Percentiles rank a stretch among this genome's conserved stretches.
These are phyloP conservation scores for Symbiodinium natans DNA, from an alignment of 73 alveolate genomes.

Conservation along the genomic window DNA sequence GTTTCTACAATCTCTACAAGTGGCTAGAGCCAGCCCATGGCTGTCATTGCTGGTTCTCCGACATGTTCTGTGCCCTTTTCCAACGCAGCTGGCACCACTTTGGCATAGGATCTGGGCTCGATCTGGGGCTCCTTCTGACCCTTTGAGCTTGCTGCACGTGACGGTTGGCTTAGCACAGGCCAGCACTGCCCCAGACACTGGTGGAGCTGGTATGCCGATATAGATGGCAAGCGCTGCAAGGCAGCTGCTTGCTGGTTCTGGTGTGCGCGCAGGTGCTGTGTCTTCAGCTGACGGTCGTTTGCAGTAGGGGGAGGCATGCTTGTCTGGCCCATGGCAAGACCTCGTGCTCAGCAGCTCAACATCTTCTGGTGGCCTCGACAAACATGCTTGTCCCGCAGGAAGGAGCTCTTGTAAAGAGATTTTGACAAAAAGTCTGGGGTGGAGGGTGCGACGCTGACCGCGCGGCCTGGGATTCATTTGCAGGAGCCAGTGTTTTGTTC, in stretches of 20 bases:
- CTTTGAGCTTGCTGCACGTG: neutral
- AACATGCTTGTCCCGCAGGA: too few species aligned
- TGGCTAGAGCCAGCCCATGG: neutral
- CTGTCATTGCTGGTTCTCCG: too few species aligned
- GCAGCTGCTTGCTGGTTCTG: conserved; percentile 18
- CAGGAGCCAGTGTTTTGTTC: too few species aligned
- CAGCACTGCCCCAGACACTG: conserved; percentile 11
- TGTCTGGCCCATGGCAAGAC: neutral
- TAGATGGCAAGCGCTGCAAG: conserved; percentile 19
- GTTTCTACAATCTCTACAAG: too few species aligned
- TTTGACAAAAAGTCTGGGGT: too few species aligned
- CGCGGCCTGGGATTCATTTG: too few species aligned
- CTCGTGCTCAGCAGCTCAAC: too few species aligned
- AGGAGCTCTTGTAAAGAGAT: too few species aligned
- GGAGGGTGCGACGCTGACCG: too few species aligned
- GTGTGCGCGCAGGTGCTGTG: conserved; percentile 7
- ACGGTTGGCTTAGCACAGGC: conserved; percentile 8
- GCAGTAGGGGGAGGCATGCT: neutral
- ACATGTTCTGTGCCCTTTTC: too few species aligned
- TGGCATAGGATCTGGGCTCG: neutral
- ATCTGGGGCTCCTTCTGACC: neutral
- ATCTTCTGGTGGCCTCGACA: too few species aligned
- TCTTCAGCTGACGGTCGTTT: conserved; percentile 3
- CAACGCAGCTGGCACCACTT: neutral
- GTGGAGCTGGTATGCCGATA: conserved; percentile 2